Evolutionary conservation across 129 eudicot species (phyloP), one percentile per base, ranked within the genome.

Genomic region (Tagetes patula): DNA sequence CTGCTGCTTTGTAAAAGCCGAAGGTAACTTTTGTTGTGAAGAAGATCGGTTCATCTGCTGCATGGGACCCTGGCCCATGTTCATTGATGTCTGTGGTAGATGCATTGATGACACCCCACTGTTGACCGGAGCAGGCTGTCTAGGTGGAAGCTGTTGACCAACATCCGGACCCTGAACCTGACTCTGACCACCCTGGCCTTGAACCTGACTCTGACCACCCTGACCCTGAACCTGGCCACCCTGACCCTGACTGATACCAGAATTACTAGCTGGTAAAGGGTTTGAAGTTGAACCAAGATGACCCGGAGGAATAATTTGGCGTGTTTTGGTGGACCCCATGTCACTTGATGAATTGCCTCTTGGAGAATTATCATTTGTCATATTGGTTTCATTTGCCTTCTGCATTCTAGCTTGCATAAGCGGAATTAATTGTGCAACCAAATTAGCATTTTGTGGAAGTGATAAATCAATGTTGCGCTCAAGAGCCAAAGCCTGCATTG

Each of bases 401-500:
- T 88, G 91, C 87, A 94, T 85, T 73, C 96, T 78, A 40, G 97
- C 87, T 70, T 93, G 98, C 89, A 93, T 82, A 32, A 85, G 78
- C 6, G 97, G 97, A 49, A 91, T 85, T 12, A 89, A 79, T 45
- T 94, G 99, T 20, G 91, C 87, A 66, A 90, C 69, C 81, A 88
- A 52, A 80, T 84, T 83, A 31, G 97, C 96, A 74, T 88, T 94
- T 55, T 84, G 93, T 30, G 98, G 98, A 71, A 78, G 75, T 41
- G 99, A 87, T 3, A 94, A 70, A 81, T 94, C 99, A 27, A 94
- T 90, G 84, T 90, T 88, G 69, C 87, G 94, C 53, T 90, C 99
- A 34, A 75, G 89, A 8, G 99, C 99, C 80, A 91, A 70, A 12
- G 89, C 97, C 82, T 91, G 96, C 82, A 90, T 77, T 53, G 96